phyloP scores from a whole-genome alignment of 1,284 basidiomycete species.

The Rhodotorula sp. region DNA sequence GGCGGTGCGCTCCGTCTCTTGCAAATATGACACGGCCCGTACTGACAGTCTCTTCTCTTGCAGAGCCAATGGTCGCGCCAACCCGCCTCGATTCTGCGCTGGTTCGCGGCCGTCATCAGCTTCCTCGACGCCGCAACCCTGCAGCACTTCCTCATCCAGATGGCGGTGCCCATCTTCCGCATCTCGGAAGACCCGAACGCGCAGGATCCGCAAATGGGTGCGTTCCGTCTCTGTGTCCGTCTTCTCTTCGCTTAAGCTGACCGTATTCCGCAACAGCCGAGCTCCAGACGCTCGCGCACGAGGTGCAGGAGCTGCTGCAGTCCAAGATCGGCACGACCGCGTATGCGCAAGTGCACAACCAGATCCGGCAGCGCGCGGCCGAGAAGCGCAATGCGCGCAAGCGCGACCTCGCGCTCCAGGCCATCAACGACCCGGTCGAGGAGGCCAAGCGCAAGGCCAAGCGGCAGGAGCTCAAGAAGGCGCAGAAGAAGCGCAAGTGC shows the following conservation, averaged over 20 bases:
- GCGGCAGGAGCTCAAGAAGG: conserved; percentile 62
- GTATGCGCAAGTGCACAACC: conserved; percentile 77
- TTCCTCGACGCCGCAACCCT: conserved; percentile 63
- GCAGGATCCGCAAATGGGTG: conserved; percentile 75
- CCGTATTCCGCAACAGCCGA: conserved; percentile 62
- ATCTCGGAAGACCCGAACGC: conserved; percentile 77
- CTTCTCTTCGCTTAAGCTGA: background rate
- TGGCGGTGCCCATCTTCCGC: conserved; percentile 82
- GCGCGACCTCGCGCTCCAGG: conserved; percentile 64
- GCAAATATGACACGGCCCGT: background rate
- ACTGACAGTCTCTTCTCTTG: background rate
- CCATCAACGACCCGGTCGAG: conserved; percentile 69
- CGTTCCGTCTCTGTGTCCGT: conserved; percentile 46
- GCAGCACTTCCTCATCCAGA: conserved; percentile 74
- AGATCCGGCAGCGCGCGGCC: conserved; percentile 70
- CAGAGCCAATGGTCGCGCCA: conserved; percentile 74
- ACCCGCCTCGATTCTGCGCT: conserved; percentile 77
- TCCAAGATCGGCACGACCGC: conserved; percentile 76
- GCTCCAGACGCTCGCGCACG: conserved; percentile 74
- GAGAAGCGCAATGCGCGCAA: conserved; percentile 72
- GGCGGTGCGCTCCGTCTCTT: conserved; percentile 35
- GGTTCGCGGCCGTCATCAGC: conserved; percentile 88
- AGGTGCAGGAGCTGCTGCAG: conserved; percentile 86
- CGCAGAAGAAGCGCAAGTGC: conserved; percentile 12
- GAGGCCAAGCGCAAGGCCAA: conserved; percentile 63